These are phyloP conservation scores for Termitomyces sp. DNA, from an alignment of 768 basidiomycete genomes.

Conservation along the genomic window DNA sequence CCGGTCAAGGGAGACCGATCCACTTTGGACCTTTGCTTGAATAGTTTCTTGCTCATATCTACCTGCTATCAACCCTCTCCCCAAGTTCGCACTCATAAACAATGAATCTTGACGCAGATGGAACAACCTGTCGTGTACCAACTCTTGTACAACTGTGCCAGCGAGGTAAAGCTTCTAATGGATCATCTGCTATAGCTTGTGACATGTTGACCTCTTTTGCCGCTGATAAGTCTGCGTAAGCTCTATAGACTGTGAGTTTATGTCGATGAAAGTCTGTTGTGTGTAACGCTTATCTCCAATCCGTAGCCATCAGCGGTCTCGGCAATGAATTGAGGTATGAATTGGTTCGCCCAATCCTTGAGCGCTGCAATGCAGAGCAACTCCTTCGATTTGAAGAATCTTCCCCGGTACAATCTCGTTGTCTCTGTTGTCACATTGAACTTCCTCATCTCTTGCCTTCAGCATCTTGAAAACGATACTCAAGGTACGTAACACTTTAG, in stretches of 20 bases:
- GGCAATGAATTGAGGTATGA: constrained; percentile 58
- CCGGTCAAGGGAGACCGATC: constrained; percentile 14
- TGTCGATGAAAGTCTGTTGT: not conserved
- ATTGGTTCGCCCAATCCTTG: constrained; percentile 68
- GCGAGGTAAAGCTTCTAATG: constrained; percentile 39
- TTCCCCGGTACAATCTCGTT: constrained; percentile 50
- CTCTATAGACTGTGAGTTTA: constrained; percentile 54
- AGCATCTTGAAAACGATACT: constrained; percentile 54
- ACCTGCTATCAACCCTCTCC: not conserved
- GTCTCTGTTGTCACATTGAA: not conserved
- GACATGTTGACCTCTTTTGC: constrained; percentile 1
- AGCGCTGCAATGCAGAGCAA: constrained; percentile 66
- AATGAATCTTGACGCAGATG: constrained; percentile 31
- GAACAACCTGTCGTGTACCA: constrained; percentile 39
- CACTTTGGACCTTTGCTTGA: not conserved
- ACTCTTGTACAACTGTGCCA: constrained; percentile 68
- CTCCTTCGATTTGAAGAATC: constrained; percentile 62
- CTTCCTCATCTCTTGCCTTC: constrained; percentile 3
- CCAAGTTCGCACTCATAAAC: not conserved
- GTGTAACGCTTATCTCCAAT: not conserved
- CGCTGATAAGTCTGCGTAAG: constrained; percentile 43
- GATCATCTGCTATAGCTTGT: constrained; percentile 3
- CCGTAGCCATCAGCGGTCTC: constrained; percentile 57
- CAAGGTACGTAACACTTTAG: constrained; percentile 33
- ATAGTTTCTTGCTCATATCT: not conserved